These are phyloP conservation scores for Zygosaccharomyces pseudobailii DNA, from an alignment of 1,139 yeast genomes.

Conservation along the genomic window DNA sequence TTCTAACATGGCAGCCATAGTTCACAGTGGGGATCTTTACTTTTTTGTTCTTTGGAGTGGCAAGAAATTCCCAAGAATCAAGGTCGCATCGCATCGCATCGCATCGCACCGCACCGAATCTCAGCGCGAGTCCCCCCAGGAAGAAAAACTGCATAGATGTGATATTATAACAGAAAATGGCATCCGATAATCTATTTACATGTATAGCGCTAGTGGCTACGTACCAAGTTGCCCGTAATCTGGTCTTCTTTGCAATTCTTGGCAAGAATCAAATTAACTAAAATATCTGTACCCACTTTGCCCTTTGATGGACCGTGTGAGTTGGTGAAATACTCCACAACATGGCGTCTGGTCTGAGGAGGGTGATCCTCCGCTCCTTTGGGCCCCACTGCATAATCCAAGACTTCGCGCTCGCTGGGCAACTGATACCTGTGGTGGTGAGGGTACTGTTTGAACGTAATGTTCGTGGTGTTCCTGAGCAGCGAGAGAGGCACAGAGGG, in stretches of 20 bases:
- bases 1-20: conserved; percentile 9
- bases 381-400: conserved; percentile 35
- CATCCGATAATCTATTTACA: not conserved
- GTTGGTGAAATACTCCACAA: conserved; percentile 53
- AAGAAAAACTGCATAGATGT: not conserved
- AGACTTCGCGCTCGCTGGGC: conserved; percentile 60
- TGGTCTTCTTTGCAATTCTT: conserved; percentile 21
- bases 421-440: conserved; percentile 60
- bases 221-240: conserved; percentile 2
- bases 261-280: conserved; percentile 23
- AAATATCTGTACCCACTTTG: conserved; percentile 56
- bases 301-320: conserved; percentile 38
- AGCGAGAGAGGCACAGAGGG: conserved; percentile 27
- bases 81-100: not conserved
- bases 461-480: conserved; percentile 19
- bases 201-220: not conserved
- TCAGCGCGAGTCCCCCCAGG: no score
- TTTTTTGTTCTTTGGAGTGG: not conserved
- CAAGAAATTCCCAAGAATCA: not conserved
- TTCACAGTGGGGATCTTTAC: not conserved
- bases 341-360: conserved; percentile 65
- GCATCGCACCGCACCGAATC: not conserved
- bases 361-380: conserved; percentile 59
- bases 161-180: not conserved
- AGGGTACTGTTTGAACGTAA: conserved; percentile 46